Percentiles rank a stretch among this genome's conserved stretches.
Conservation (phyloP, 257 asterid species). For the Craterostigma plantagineum region DNA sequence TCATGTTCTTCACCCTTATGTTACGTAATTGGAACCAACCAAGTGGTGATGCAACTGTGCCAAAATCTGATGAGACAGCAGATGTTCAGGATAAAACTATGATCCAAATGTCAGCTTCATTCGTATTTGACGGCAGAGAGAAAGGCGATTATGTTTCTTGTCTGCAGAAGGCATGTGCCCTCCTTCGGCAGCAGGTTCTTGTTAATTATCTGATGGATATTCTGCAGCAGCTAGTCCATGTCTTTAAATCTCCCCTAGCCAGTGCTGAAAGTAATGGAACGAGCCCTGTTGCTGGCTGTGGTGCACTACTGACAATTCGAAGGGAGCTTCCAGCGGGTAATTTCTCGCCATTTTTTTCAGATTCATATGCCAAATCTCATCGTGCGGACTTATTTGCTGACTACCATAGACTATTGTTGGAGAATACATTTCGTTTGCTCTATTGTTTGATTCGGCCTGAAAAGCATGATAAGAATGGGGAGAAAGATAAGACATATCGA, state of each 20-base stretch:
- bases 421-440: conserved; percentile 79
- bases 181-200: conserved; percentile 76
- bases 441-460: conserved; percentile 96
- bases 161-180: conserved; percentile 55
- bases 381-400: conserved; percentile 86
- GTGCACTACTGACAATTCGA: conserved; percentile 65
- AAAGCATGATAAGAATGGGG: conserved; percentile 90
- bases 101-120: conserved; percentile 24
- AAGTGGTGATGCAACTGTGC: conserved; percentile 48
- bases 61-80: conserved; percentile 38
- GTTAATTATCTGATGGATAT: conserved; percentile 88
- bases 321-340: conserved; percentile 97
- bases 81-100: conserved; percentile 54
- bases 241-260: conserved; percentile 61
- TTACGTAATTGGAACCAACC: conserved; percentile 98
- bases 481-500: conserved; percentile 62
- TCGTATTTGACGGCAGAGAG: conserved; percentile 41
- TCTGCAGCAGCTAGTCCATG: conserved; percentile 73
- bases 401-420: conserved; percentile 71
- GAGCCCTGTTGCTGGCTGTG: conserved; percentile 75
- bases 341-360: conserved; percentile 88
- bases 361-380: conserved; percentile 87
- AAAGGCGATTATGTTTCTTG: conserved; percentile 47
- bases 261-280: conserved; percentile 38
- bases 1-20: conserved; percentile 95